These are phyloP conservation scores for Dactylorhiza incarnata DNA, from an alignment of 106 monocot genomes.

Conservation along the genomic window DNA sequence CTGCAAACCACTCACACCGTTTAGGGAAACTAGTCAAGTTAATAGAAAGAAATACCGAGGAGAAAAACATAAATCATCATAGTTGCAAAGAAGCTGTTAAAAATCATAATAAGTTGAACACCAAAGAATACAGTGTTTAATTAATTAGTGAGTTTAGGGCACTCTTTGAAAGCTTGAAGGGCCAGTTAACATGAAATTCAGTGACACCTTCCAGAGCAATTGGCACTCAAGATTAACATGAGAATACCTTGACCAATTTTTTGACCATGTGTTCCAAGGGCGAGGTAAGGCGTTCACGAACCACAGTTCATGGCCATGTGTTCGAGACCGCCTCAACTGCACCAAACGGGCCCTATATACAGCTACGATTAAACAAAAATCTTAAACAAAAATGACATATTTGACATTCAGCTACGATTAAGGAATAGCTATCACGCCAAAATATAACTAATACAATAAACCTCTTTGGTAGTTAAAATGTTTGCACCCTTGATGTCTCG, in stretches of 20 bases:
- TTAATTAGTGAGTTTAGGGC: neutral
- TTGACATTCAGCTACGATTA: neutral
- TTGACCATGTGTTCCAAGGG: neutral
- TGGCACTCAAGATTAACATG: neutral
- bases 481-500: conserved; percentile 99
- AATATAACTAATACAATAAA: conserved; percentile 13
- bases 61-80: conserved; percentile 5
- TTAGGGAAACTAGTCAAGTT: neutral
- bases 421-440: neutral
- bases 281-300: too few species aligned
- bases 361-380: neutral
- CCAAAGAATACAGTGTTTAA: neutral
- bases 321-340: too few species aligned
- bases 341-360: too few species aligned
- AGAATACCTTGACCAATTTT: neutral
- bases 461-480: conserved; percentile 98
- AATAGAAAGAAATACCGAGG: neutral
- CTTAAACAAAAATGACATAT: neutral
- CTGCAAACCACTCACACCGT: conserved; percentile 22
- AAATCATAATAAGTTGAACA: neutral
- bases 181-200: neutral
- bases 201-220: neutral
- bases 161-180: neutral
- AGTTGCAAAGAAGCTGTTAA: neutral
- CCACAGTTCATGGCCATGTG: too few species aligned